Conservation (phyloP, 2,329 filamentous ascomycete species). For the Neocatenulostroma microsporum region DNA sequence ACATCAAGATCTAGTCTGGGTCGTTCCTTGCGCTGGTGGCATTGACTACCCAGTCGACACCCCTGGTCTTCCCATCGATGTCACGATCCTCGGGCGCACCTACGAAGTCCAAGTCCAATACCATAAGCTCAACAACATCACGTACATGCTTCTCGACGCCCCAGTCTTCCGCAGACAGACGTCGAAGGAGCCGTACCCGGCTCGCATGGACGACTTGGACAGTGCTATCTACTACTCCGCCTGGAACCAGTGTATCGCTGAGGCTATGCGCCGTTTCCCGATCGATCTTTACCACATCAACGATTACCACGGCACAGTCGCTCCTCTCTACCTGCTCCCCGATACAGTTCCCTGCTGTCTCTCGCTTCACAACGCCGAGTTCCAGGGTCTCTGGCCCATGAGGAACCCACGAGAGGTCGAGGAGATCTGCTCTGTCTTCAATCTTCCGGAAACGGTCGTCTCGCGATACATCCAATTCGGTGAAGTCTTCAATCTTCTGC, state of each 20-base stretch:
- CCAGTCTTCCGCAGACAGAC: constrained; percentile 59
- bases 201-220: constrained; percentile 62
- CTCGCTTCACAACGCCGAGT: constrained; percentile 62
- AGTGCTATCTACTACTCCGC: constrained; percentile 62
- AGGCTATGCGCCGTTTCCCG: constrained; percentile 54
- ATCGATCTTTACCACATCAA: constrained; percentile 61
- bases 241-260: constrained; percentile 63
- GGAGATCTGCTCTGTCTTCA: constrained; percentile 59
- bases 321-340: constrained; percentile 58
- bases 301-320: constrained; percentile 57
- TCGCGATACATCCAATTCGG: constrained; percentile 59
- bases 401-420: constrained; percentile 52
- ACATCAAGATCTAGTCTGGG: constrained; percentile 57
- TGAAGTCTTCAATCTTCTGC: constrained; percentile 60
- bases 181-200: constrained; percentile 56
- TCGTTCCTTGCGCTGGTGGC: constrained; percentile 49
- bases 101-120: constrained; percentile 59
- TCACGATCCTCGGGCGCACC: constrained; percentile 52
- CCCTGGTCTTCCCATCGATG: constrained; percentile 52
- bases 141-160: constrained; percentile 59
- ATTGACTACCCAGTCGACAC: constrained; percentile 56
- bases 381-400: constrained; percentile 63
- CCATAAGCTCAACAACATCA: constrained; percentile 57
- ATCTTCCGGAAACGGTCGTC: constrained; percentile 50
- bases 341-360: constrained; percentile 54